Base-by-base conservation (phyloP, 768 basidiomycete species). In the Mycena olivaceomarginata region DNA sequence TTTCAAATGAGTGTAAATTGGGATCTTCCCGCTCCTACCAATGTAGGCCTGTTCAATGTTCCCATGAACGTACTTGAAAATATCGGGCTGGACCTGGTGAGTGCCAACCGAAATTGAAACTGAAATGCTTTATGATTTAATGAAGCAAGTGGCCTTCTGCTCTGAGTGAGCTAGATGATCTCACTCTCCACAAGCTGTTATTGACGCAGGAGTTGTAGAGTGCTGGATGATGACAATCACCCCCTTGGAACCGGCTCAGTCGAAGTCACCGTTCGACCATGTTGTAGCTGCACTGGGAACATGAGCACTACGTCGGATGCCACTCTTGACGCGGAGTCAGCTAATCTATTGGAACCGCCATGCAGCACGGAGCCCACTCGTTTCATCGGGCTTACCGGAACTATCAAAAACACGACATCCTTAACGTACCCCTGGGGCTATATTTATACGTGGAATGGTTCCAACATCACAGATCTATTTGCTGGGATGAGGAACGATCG, bases 1-100 rank as follows among this genome's bases (percentile, higher is more conserved):
- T 70, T 70, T 45, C 40, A 46, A 46, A 37, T 70, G 59, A n/a
- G n/a, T n/a, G n/a, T n/a, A n/a, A 62, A 12, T 60, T 70, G 39
- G 57, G 40, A 4, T 20, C 15, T 40, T 62, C n/a, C n/a, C n/a
- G n/a, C 53, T 3, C 9, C 16, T 4, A 48, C 12, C 4, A 40
- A 4, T 20, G 53, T 2, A 6, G 67, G 39, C 22, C 5, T 16
- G 11, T 16, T 43, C n/a, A n/a, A n/a, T n/a, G 15, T 31, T 5
- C 43, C 57, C 43, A 25, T 31, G 10, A n/a, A n/a, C n/a, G n/a
- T n/a, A n/a, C n/a, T 70, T 1, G 40, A 60, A 10, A 5, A 45
- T 25, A 25, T 70, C 18, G 69, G 40, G 1, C 15, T 5, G 1
- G 69, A 70, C 57, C 10, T 70, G 69, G 69, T 70, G 59, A 37